phyloP scores from a whole-genome alignment of 129 eudicot genomes.

The Tagetes erecta region DNA sequence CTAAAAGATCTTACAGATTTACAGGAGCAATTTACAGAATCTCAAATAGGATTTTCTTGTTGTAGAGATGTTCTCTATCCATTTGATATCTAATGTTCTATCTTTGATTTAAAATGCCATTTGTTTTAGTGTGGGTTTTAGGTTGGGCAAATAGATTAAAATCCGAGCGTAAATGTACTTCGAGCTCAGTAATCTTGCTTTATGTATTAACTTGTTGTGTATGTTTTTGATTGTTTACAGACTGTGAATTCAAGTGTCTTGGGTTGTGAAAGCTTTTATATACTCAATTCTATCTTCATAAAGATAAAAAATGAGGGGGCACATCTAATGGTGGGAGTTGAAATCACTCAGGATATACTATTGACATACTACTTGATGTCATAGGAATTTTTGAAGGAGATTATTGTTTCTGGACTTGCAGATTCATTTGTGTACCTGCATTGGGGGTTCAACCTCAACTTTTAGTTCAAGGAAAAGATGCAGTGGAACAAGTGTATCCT shows the following conservation, averaged over 20 bases:
- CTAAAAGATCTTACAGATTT: constrained; percentile 10
- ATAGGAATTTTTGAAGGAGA: constrained; percentile 29
- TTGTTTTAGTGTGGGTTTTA: not conserved
- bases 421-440: constrained; percentile 42
- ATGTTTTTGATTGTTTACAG: constrained; percentile 31
- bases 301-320: constrained; percentile 33
- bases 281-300: not conserved
- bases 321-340: constrained; percentile 37
- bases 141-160: not conserved
- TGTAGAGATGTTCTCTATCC: constrained; percentile 4
- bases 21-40: not conserved
- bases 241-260: constrained; percentile 9
- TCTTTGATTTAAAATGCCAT: constrained; percentile 22
- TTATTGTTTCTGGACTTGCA: constrained; percentile 41
- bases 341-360: constrained; percentile 16
- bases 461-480: constrained; percentile 38
- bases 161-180: constrained; percentile 12
- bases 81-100: constrained; percentile 2
- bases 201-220: constrained; percentile 12
- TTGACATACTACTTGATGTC: constrained; percentile 29
- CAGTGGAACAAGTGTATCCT: constrained; percentile 23
- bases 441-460: constrained; percentile 41
- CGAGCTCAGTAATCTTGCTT: constrained; percentile 3
- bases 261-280: constrained; percentile 19
- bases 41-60: constrained; percentile 1